Percentiles rank a stretch among this genome's conserved stretches.
These are phyloP conservation scores for Paramyrothecium sp. DNA, from an alignment of 2,329 filamentous ascomycete species.

Conservation along the genomic window DNA sequence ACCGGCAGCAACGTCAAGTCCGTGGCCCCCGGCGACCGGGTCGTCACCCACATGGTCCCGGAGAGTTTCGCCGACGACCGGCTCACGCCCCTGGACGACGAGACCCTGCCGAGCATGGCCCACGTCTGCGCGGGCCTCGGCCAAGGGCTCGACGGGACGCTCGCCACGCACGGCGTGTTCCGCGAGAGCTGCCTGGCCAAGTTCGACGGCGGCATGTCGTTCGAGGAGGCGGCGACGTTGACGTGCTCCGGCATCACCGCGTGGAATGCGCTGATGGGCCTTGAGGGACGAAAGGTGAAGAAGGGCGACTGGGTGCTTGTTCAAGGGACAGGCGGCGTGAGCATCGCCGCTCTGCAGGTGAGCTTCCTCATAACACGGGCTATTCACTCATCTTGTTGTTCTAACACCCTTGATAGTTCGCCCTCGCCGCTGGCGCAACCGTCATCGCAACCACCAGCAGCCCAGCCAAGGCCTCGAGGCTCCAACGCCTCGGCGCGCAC, in stretches of 20 bases:
- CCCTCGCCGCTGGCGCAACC: not conserved
- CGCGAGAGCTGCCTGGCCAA: conserved; percentile 1
- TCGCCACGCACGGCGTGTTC: not conserved
- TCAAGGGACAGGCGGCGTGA: conserved; percentile 1
- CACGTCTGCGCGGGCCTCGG: not conserved
- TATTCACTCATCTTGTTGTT: not conserved
- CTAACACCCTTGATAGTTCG: not conserved
- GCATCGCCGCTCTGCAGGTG: conserved; percentile 1
- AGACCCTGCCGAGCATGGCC: not conserved
- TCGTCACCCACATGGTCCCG: not conserved
- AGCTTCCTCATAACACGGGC: too few species aligned
- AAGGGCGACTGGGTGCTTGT: conserved; percentile 2
- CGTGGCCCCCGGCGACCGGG: not conserved
- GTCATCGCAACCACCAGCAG: conserved; percentile 2
- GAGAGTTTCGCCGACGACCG: not conserved
- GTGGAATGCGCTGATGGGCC: not conserved
- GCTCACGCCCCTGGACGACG: not conserved
- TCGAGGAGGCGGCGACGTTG: not conserved
- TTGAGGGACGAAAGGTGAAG: not conserved
- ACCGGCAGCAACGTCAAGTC: not conserved
- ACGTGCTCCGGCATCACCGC: conserved; percentile 1
- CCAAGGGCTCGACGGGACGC: not conserved
- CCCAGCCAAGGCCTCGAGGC: not conserved
- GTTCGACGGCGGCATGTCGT: not conserved
- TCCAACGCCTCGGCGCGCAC: not conserved